Evolutionary conservation across 2,329 filamentous ascomycete species (phyloP), one percentile per base, ranked within the genome.

Genomic region (Colletotrichum limetticola): DNA sequence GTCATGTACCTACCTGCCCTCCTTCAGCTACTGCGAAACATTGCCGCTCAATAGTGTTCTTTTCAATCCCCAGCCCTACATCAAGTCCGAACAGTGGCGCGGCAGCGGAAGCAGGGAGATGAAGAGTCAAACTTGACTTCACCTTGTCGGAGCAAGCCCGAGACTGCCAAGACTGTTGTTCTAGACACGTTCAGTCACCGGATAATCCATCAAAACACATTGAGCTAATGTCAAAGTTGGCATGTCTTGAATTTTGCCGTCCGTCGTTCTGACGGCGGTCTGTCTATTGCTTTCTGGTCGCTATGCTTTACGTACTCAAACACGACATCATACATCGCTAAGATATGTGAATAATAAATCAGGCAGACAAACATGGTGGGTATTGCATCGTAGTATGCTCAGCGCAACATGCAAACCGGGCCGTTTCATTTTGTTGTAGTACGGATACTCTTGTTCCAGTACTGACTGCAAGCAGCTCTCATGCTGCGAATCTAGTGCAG

Each of bases 121-220:
- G 42, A 12, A 65, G 62, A 70, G 60, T 37, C 53, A 72, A 72
- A 65, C 53, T 57, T 19, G 60, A 72, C 66, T 26, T 72, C 66
- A 69, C 46, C 32, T 55, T 19, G 49, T 56, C 46, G 12, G 22
- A 26, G 19, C 52, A 24, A 22, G 7, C 35, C 42, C 26, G n/a
- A 46, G 42, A 61, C 66, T 16, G 24, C 19, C 32, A 30, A 26
- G n/a, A 7, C 26, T 19, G 1, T 22, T 19, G 22, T n/a, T 26
- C 19, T 14, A 68, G 57, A 68, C 57, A 62, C 16, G n/a, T 19
- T 26, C 52, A 56, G 14, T 35, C 32, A 37, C 49, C 49, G 32
- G 32, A 32, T 32, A 6, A n/a, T 46, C 19, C 19, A 49, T 4
- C 8, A 49, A 4, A 8, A n/a, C 30, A 64, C 16, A 16, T 22